These are phyloP conservation scores for Fusarium azukiicola DNA, from an alignment of 2,329 filamentous ascomycete species.

Conservation along the genomic window DNA sequence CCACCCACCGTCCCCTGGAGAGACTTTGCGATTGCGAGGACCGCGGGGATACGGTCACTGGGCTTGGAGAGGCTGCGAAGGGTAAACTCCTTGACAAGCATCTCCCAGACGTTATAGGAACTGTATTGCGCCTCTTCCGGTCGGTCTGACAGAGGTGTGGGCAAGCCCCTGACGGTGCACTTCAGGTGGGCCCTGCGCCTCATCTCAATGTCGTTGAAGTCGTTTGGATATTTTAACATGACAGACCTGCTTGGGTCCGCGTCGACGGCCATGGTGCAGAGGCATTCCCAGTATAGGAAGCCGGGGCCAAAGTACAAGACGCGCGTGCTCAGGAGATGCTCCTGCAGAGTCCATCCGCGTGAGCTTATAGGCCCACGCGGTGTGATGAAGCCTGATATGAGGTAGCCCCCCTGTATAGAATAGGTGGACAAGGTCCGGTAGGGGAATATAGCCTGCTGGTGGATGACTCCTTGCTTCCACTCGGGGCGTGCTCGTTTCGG, in stretches of 20 bases:
- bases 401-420: background rate
- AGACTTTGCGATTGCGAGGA: background rate
- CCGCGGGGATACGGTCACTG: background rate
- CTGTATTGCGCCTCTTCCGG: background rate
- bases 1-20: background rate
- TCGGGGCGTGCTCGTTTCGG: background rate
- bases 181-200: background rate
- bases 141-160: too few species aligned
- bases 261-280: background rate
- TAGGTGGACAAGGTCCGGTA: background rate
- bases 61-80: background rate
- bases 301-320: background rate
- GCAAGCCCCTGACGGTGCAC: background rate
- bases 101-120: background rate
- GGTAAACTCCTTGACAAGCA: conserved; percentile 1
- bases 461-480: background rate
- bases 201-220: background rate
- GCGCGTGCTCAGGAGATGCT: background rate
- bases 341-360: background rate
- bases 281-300: conserved; percentile 10
- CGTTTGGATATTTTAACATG: background rate
- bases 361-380: background rate
- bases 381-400: background rate
- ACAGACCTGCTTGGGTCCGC: background rate
- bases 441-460: background rate